Base-by-base conservation (phyloP, 1,139 yeast species). In the Candida sanyaensis region DNA sequence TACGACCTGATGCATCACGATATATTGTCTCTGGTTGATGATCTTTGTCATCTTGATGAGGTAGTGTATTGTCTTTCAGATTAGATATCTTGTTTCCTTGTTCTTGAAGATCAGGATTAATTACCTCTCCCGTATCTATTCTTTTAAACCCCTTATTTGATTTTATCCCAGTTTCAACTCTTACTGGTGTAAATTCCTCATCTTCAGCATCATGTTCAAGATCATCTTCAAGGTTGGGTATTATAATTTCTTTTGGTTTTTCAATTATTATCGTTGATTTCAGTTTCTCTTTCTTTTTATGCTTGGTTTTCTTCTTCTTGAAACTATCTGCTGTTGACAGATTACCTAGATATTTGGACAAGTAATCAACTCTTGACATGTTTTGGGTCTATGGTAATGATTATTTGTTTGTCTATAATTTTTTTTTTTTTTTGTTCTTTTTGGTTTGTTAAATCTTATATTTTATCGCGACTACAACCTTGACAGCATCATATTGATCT, bases 1-100 rank as follows among this genome's bases (percentile, higher is more conserved):
- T 62, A 41, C 67, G 56, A 8, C 80, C 80, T 4, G 68, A 59
- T 12, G 64, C 57, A 51, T 75, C 80, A 62, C 80, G 63, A 53
- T 70, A 75, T 1, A 75, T 63, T 0, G 78, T 73, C 26, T 55
- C 43, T 24, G 49, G 58, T 28, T 53, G 57, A 17, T 32, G 43
- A 42, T 21, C 46, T 31, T 29, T 23, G 43, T 23, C 21, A 17
- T 17, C 21, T 17, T 17, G 21, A 17, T 17, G 21, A 33, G 38
- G 6, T 5, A 17, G 37, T 17, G 33, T 31, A 27, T 26, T 43
- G 41, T 40, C 34, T 27, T 27, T 33, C 23, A 13, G 34, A 9
- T 17, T 17, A 17, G 21, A 12, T 31, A 6, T 37, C 36, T 39
- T 30, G 28, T 11, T 21, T 11, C 7, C n/a, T 28, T 29, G n/a